Evolutionary conservation across 305 asterid species (phyloP), one percentile per base, ranked within the genome.

Genomic region (Fraxinus greggii): DNA sequence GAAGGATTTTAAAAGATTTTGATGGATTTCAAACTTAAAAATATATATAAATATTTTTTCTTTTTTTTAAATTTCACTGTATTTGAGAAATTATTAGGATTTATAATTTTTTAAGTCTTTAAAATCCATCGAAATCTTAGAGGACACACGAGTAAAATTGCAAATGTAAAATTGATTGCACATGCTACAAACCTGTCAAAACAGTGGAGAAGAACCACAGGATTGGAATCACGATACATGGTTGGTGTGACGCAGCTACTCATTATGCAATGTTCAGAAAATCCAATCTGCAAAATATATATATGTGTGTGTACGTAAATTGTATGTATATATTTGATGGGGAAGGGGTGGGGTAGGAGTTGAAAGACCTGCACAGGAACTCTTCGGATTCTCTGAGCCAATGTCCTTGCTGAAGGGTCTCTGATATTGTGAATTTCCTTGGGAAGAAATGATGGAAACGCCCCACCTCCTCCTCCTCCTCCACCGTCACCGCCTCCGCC

Each of bases 141-240:
- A 5, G 1, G 38, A 35, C 8, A 35, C 38, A 23, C 15, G 31
- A 61, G 31, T 21, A 59, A 59, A 56, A n/a, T 56, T 56, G 23
- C 8, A 56, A 54, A 56, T 19, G 4, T 21, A 21, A 59, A 61
- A 61, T 2, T 4, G 42, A 75, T 19, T 35, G 31, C 72, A 42
- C 19, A 12, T 3, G 9, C 17, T 40, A 54, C 38, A 77, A 78
- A 94, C 98, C 98, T 94, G 84, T 94, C 98, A 81, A 94, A 94
- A 80, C 97, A 85, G 86, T 94, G 97, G 77, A 94, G 97, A 83
- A 94, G 97, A 65, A 94, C 97, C 24, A 94, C 86, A 0, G 98
- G 98, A 84, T 87, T 87, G 84, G 90, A 77, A 75, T 84, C 91
- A 9, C 77, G 70, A 36, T 84, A 88, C 63, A 80, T 56, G 48